These are phyloP conservation scores for Spergularia azorica DNA, from an alignment of 179 eudicot species.

Conservation along the genomic window DNA sequence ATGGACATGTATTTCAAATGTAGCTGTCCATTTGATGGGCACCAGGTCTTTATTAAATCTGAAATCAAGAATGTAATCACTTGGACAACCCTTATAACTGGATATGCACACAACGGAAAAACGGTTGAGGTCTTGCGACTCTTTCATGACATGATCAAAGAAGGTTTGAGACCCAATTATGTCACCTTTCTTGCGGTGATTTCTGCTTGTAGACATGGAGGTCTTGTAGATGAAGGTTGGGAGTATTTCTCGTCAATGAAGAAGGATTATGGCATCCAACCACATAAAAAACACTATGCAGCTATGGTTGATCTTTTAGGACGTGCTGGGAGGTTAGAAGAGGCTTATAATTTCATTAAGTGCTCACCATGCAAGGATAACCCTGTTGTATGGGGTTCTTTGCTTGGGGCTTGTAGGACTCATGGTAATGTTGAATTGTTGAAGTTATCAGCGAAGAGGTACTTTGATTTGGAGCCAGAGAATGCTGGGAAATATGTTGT, in stretches of 20 bases:
- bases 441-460: conserved; percentile 59
- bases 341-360: conserved; percentile 56
- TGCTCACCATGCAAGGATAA: conserved; percentile 59
- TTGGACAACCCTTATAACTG: conserved; percentile 81
- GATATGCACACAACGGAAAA: conserved; percentile 74
- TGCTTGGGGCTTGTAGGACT: conserved; percentile 74
- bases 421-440: conserved; percentile 73
- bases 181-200: conserved; percentile 83
- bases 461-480: conserved; percentile 69
- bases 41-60: conserved; percentile 52
- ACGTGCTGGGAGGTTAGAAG: conserved; percentile 75
- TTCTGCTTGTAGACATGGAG: conserved; percentile 86
- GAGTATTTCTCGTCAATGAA: conserved; percentile 64
- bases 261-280: conserved; percentile 69
- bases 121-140: conserved; percentile 53
- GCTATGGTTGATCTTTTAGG: conserved; percentile 85
- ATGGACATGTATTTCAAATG: conserved; percentile 83
- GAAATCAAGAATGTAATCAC: conserved; percentile 65
- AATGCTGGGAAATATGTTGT: conserved; percentile 88
- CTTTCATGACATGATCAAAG: conserved; percentile 61
- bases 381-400: conserved; percentile 84
- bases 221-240: conserved; percentile 73
- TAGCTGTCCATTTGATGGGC: conserved; percentile 70
- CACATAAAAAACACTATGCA: conserved; percentile 71
- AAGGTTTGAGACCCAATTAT: conserved; percentile 71